Evolutionary conservation across 2,329 filamentous ascomycete genomes (phyloP), one percentile per base, ranked within the genome.

Genomic region (Stagonosporopsis vannaccii): DNA sequence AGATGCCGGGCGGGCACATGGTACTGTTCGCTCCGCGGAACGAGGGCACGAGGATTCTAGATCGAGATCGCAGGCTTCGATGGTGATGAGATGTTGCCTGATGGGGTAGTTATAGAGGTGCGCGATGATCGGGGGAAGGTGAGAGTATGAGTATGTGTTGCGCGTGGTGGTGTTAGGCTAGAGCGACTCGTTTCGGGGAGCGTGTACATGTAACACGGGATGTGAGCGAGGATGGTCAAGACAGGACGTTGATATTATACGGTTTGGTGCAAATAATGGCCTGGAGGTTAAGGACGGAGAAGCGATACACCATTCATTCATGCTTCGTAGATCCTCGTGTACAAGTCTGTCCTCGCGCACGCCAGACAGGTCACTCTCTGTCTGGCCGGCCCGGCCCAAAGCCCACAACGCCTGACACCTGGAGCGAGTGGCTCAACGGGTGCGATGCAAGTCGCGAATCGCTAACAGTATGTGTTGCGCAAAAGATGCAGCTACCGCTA

Each of bases 361-460:
- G 35, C 17, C 41, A 39, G 37, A 48, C 7, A n/a, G 15, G 22
- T 17, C 33, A 4, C 33, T 35, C 6, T 17, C n/a, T n/a, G n/a
- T 11, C 33, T 36, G n/a, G 11, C 17, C 13, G n/a, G 17, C 33
- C 28, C 15, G 17, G 36, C 36, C 33, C 39, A 49, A 54, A 55
- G 45, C 47, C 41, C 47, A 43, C 46, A 56, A 56, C 53, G 47
- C 53, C 53, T 47, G 48, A 56, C 53, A 56, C 53, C 53, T 30
- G 53, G 53, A 56, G 53, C 53, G 39, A 22, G 8, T 36, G 53
- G 53, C 53, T 56, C 53, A 37, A 56, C 53, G 40, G 53, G 53
- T 56, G 53, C 32, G n/a, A 51, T 56, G 53, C 53, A 56, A 30
- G 41, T 56, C 53, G 53, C 53, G 36, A 47, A 51, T 51, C 48